Conservation (phyloP, 768 basidiomycete species). For the Rhodotorula diobovata region DNA sequence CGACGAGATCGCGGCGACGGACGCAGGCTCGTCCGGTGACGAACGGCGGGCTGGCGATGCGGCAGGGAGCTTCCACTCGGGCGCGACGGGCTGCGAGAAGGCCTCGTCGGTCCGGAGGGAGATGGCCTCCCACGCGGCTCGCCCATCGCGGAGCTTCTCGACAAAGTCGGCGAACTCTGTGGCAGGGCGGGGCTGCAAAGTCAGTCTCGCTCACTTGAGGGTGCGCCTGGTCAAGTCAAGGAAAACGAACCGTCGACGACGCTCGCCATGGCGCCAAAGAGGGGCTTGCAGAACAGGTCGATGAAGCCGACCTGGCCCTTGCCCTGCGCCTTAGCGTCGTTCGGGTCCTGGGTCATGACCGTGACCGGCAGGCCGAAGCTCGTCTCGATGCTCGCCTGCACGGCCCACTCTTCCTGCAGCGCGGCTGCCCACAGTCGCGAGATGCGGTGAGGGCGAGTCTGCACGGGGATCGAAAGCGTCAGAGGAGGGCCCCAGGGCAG, state of each 20-base stretch:
- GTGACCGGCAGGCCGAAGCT: constrained; percentile 67
- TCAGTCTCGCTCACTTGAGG: no score
- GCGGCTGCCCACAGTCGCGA: constrained; percentile 89
- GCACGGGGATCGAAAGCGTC: constrained; percentile 14
- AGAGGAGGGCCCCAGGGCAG: neutral
- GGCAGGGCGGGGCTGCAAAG: neutral
- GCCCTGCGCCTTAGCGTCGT: constrained; percentile 61
- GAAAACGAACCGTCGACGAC: constrained; percentile 66
- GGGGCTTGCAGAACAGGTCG: constrained; percentile 70
- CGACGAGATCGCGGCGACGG: neutral
- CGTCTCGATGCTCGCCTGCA: constrained; percentile 79
- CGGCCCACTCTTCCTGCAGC: constrained; percentile 81
- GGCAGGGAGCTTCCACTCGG: constrained; percentile 2
- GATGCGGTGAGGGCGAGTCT: constrained; percentile 90
- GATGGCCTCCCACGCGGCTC: constrained; percentile 61
- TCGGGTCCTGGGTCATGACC: constrained; percentile 47
- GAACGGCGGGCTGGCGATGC: constrained; percentile 2
- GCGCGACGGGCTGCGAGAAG: constrained; percentile 20
- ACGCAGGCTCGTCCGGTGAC: neutral
- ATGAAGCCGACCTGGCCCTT: constrained; percentile 86
- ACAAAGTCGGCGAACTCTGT: constrained; percentile 67
- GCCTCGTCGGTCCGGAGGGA: constrained; percentile 32
- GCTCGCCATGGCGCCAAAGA: constrained; percentile 68
- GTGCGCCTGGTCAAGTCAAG: no score
- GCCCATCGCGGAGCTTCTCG: constrained; percentile 64